These are phyloP conservation scores for Fagus sylvatica DNA, from an alignment of 306 rosid species.

Conservation along the genomic window DNA sequence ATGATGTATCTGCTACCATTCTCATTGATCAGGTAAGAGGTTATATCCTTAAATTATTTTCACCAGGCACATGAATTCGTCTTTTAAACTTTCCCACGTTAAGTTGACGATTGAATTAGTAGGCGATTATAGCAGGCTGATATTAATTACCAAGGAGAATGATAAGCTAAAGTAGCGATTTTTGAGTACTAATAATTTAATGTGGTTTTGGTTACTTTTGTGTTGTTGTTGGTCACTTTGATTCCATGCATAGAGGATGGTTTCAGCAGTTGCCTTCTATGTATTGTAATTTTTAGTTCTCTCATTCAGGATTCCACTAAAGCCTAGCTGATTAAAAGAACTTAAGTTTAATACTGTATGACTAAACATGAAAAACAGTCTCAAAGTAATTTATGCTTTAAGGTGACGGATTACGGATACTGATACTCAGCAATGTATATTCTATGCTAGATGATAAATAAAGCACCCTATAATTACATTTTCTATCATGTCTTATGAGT, in stretches of 20 bases:
- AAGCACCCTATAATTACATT: not conserved
- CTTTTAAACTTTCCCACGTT: not conserved
- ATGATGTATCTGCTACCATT: slow-evolving; percentile 59
- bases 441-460: not conserved
- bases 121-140: not conserved
- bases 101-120: not conserved
- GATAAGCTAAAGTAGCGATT: not conserved
- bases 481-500: too few relatives aligned
- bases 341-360: not conserved
- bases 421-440: not conserved
- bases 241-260: not conserved
- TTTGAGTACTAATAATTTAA: not conserved
- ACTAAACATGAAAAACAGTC: not conserved
- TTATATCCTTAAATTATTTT: slow-evolving; percentile 4
- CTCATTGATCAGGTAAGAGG: slow-evolving; percentile 85
- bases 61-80: not conserved
- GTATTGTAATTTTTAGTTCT: not conserved
- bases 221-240: not conserved
- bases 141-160: not conserved
- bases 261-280: not conserved
- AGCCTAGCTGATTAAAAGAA: not conserved
- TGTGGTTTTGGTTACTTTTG: not conserved
- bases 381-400: not conserved
- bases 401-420: too few relatives aligned
- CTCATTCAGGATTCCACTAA: not conserved